These are phyloP conservation scores for Aegilops bicornis DNA, from an alignment of 176 grass and related monocot genomes.

Conservation along the genomic window DNA sequence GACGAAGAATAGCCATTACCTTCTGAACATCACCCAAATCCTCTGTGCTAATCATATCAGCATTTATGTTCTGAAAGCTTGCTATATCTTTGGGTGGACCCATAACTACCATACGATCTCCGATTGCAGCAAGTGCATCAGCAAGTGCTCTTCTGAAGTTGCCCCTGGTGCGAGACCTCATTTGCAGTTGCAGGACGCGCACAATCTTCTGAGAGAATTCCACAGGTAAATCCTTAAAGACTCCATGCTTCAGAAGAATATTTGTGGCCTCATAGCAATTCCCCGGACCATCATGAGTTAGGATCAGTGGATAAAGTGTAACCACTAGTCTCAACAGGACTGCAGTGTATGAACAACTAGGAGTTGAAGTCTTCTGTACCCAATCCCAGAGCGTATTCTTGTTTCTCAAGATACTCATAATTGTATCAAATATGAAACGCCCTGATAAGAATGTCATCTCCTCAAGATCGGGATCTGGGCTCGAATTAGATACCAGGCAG, in stretches of 20 bases:
- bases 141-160: conserved; percentile 36
- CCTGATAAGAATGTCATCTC: not conserved
- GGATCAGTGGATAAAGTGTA: conserved; percentile 38
- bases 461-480: not conserved
- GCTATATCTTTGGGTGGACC: not conserved
- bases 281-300: conserved; percentile 9
- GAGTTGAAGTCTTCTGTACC: conserved; percentile 27
- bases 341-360: not conserved
- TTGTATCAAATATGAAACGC: conserved; percentile 21
- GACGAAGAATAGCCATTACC: conserved; percentile 41
- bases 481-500: conserved; percentile 31
- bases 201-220: conserved; percentile 48
- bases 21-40: conserved; percentile 39
- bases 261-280: conserved; percentile 18
- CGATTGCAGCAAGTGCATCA: conserved; percentile 55
- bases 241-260: not conserved
- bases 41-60: conserved; percentile 24
- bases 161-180: not conserved
- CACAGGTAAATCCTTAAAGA: conserved; percentile 37
- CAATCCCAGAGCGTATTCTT: conserved; percentile 23
- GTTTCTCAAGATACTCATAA: conserved; percentile 18
- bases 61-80: conserved; percentile 22
- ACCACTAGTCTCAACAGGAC: conserved; percentile 56
- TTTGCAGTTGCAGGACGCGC: not conserved
- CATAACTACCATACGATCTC: conserved; percentile 57